Evolutionary conservation across 2,329 filamentous ascomycete species (phyloP).

Genomic region (Exophiala spinifera): DNA sequence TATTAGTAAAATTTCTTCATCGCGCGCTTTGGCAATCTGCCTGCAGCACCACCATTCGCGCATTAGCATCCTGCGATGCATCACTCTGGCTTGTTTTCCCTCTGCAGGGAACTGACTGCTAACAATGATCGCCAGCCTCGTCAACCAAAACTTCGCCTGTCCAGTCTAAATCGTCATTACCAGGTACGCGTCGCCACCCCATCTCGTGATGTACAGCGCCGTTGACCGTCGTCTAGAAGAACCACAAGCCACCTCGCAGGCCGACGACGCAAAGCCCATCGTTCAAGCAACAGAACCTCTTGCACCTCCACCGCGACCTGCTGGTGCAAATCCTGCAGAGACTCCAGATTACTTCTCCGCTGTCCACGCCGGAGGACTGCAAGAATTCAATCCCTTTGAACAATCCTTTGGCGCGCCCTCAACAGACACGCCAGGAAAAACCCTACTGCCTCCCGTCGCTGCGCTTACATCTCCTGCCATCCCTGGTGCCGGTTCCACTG

Average conservation of each 20-base stretch:
- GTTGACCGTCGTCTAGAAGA: constrained; percentile 24
- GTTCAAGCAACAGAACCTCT: constrained; percentile 62
- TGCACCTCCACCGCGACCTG: constrained; percentile 65
- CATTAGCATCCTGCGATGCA: constrained; percentile 4
- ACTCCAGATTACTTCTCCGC: constrained; percentile 68
- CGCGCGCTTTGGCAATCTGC: not conserved
- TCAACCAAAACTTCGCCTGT: constrained; percentile 23
- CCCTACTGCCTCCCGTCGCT: constrained; percentile 82
- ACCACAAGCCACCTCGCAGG: constrained; percentile 34
- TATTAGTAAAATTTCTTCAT: constrained; percentile 21
- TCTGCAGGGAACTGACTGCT: constrained; percentile 6
- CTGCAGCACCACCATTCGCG: constrained; percentile 16
- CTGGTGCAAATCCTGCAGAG: constrained; percentile 50
- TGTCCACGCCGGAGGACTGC: constrained; percentile 48
- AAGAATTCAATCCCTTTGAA: constrained; percentile 94
- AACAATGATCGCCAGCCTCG: constrained; percentile 9
- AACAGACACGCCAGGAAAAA: constrained; percentile 76
- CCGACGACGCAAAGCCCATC: constrained; percentile 43
- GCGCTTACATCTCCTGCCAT: constrained; percentile 87
- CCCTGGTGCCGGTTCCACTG: constrained; percentile 68
- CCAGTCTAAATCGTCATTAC: constrained; percentile 25
- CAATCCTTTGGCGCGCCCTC: constrained; percentile 75
- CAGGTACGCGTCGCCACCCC: constrained; percentile 24
- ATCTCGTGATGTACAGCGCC: not conserved
- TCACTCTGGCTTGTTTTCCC: not conserved